Conservation (phyloP, 345 rosid genomes). For the Populus ilicifolia region DNA sequence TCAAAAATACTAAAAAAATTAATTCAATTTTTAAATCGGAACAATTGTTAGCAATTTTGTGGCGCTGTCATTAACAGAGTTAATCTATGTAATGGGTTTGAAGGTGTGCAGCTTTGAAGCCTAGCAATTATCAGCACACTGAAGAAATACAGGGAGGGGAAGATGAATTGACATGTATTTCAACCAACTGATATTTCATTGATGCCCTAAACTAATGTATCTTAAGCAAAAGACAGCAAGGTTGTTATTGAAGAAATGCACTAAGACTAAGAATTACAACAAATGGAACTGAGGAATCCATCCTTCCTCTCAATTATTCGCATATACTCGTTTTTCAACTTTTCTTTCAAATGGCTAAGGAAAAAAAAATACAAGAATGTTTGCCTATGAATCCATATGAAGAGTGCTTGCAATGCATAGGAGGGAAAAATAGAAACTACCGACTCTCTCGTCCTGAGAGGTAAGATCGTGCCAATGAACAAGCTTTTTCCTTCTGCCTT, state of each 20-base stretch:
- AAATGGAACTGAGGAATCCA: neutral
- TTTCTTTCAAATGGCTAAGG: neutral
- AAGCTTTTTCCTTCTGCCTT: conserved; percentile 53
- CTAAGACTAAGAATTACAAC: neutral
- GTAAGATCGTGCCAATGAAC: conserved; percentile 55
- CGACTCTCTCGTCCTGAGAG: conserved; percentile 16
- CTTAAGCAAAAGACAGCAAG: no score
- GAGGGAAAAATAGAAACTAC: conserved; percentile 1
- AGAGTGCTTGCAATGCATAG: neutral
- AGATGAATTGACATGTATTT: no score
- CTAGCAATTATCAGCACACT: no score
- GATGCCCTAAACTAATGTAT: no score
- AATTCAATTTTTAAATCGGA: no score
- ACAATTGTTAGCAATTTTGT: no score
- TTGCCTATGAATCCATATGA: neutral
- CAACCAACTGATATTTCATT: no score
- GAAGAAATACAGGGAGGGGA: no score
- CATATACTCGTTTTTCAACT: neutral
- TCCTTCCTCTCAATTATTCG: neutral
- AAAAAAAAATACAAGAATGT: neutral
- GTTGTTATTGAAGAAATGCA: neutral
- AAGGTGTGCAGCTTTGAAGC: no score
- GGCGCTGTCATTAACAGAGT: no score
- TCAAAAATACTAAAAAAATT: no score
- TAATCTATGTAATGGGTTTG: no score